phyloP scores from a whole-genome alignment of 1,284 basidiomycete species.

The Phlebopus sp. region DNA sequence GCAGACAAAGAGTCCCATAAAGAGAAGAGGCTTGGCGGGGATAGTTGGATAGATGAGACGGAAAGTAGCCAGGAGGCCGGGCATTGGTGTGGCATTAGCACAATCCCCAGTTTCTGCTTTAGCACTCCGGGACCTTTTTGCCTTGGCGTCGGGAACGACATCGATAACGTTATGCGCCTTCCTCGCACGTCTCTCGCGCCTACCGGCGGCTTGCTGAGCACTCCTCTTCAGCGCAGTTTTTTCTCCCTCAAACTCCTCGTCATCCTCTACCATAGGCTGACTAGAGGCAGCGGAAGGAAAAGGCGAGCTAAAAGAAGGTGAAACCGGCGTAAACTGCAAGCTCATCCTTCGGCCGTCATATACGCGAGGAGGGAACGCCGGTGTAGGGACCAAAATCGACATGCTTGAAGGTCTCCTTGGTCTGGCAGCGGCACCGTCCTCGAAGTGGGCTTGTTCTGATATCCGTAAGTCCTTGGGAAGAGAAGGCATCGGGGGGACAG shows the following conservation, averaged over 20 bases:
- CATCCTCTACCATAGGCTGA: slow-evolving; percentile 28
- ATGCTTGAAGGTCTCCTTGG: slow-evolving; percentile 39
- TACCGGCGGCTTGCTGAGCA: slow-evolving; percentile 32
- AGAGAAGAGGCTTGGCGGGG: slow-evolving; percentile 69
- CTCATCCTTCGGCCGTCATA: slow-evolving; percentile 44
- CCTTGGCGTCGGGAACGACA: slow-evolving; percentile 25
- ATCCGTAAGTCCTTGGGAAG: background rate
- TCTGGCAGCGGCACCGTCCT: slow-evolving; percentile 19
- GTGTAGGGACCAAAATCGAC: slow-evolving; percentile 27
- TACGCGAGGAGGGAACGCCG: slow-evolving; percentile 25
- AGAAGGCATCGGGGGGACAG: background rate
- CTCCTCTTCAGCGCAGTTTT: slow-evolving; percentile 41
- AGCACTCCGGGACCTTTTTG: background rate
- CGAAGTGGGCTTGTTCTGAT: slow-evolving; percentile 10
- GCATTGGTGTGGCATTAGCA: slow-evolving; percentile 3
- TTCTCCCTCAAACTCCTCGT: slow-evolving; percentile 43
- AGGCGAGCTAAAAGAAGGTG: slow-evolving; percentile 40
- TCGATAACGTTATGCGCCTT: slow-evolving; percentile 26
- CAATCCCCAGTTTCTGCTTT: background rate
- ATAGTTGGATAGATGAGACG: slow-evolving; percentile 68
- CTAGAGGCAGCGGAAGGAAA: slow-evolving; percentile 16
- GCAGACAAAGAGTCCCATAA: slow-evolving; percentile 66
- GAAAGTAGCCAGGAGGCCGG: slow-evolving; percentile 41
- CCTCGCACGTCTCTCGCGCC: slow-evolving; percentile 21
- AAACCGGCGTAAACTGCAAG: slow-evolving; percentile 61